Conservation (phyloP, 805 yeast genomes). For the Cyberlindnera maclurae region DNA sequence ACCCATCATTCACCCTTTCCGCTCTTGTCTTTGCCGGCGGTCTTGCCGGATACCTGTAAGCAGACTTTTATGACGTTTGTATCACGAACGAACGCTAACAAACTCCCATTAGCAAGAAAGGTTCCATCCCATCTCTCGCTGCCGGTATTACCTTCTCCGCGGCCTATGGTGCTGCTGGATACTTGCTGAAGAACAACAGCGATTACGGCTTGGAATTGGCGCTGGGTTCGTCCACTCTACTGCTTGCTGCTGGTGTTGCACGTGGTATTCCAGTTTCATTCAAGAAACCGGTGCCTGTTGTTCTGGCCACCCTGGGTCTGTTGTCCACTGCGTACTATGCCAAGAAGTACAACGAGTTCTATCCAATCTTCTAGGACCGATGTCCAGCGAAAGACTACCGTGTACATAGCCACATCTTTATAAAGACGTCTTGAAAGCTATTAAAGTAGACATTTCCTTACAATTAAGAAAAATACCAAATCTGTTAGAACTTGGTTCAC, state of each 20-base stretch:
- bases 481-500: too few species aligned
- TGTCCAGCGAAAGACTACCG: neutral
- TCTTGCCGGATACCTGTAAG: constrained; percentile 52
- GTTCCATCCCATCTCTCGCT: constrained; percentile 70
- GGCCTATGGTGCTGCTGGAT: constrained; percentile 64
- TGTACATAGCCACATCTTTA: too few species aligned
- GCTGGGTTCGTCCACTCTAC: constrained; percentile 57
- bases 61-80: too few species aligned
- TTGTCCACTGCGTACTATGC: constrained; percentile 61
- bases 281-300: constrained; percentile 70
- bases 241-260: constrained; percentile 65
- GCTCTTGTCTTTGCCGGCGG: constrained; percentile 69
- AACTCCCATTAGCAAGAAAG: constrained; percentile 22
- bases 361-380: constrained; percentile 25
- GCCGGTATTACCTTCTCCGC: constrained; percentile 65
- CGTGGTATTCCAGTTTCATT: constrained; percentile 56
- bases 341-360: constrained; percentile 70
- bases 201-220: constrained; percentile 82
- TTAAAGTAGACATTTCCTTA: too few species aligned
- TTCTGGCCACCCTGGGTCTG: constrained; percentile 56
- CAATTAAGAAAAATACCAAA: too few species aligned
- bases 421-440: too few species aligned
- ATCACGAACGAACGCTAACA: neutral
- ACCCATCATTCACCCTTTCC: constrained; percentile 67
- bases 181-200: constrained; percentile 61